phyloP scores from a whole-genome alignment of 306 rosid genomes.

The Dryas octopetala region DNA sequence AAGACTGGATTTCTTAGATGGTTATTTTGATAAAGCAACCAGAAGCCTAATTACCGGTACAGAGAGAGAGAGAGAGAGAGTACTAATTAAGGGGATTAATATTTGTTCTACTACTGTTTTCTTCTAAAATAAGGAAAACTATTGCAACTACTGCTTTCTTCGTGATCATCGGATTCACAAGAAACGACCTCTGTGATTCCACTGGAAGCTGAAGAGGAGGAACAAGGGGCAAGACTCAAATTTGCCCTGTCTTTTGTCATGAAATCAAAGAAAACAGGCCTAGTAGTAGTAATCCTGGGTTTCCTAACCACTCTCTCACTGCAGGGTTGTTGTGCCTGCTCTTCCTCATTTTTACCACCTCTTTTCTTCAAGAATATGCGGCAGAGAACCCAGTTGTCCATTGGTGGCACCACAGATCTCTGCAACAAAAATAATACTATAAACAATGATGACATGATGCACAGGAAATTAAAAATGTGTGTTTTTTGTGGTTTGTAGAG shows the following conservation, averaged over 20 bases:
- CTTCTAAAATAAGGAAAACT: conserved; percentile 45
- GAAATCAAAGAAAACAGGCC: conserved; percentile 82
- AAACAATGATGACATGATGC: too few species aligned
- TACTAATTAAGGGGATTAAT: neutral
- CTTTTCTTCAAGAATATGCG: conserved; percentile 93
- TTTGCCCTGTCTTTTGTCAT: conserved; percentile 51
- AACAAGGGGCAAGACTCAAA: conserved; percentile 39
- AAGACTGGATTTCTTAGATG: conserved; percentile 24
- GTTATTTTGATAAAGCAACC: conserved; percentile 37
- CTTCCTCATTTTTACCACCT: conserved; percentile 43
- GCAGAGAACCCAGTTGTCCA: conserved; percentile 84
- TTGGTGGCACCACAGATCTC: conserved; percentile 35
- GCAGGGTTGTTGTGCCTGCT: conserved; percentile 14
- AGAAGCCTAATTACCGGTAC: conserved; percentile 27
- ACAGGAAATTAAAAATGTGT: neutral
- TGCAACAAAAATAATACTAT: conserved; percentile 16
- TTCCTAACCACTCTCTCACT: conserved; percentile 2
- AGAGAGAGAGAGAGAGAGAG: neutral
- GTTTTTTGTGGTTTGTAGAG: neutral
- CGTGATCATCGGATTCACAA: conserved; percentile 58
- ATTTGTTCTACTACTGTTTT: conserved; percentile 32
- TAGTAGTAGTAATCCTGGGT: neutral
- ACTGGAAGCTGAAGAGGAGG: conserved; percentile 64
- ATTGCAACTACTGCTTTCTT: conserved; percentile 76
- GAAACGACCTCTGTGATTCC: conserved; percentile 64